Conservation (phyloP, 495 filamentous ascomycete genomes). For the Penicillium taxi region DNA sequence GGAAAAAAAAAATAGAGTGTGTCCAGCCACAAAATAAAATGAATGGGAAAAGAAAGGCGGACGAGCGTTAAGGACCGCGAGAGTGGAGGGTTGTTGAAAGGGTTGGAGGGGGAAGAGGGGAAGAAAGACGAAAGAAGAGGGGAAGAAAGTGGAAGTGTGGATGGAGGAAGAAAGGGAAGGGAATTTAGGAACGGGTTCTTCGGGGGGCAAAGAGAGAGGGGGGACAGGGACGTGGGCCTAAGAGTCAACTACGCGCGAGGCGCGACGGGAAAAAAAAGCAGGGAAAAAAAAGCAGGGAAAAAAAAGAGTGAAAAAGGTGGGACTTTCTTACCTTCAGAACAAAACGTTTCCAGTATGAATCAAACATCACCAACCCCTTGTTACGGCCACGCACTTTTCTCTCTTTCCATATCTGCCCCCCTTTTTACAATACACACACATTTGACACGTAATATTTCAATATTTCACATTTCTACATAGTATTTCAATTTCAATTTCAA, state of each 20-base stretch:
- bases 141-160: conserved; percentile 32
- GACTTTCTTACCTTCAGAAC: too few species aligned
- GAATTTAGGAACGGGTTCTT: conserved; percentile 18
- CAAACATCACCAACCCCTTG: conserved; percentile 7
- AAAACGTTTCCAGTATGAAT: too few species aligned
- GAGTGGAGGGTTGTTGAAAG: conserved; percentile 9
- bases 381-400: conserved; percentile 22
- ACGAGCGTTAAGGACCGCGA: conserved; percentile 23
- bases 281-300: too few species aligned
- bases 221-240: conserved; percentile 22
- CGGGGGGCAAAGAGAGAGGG: conserved; percentile 17
- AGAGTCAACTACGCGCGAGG: conserved; percentile 20
- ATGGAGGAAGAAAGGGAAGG: conserved; percentile 31
- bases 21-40: conserved; percentile 45
- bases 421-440: conserved; percentile 16
- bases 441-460: conserved; percentile 20
- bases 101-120: conserved; percentile 9
- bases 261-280: conserved; percentile 16
- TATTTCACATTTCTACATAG: conserved; percentile 8
- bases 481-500: too few species aligned
- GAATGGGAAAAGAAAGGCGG: conserved; percentile 31
- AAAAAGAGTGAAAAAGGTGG: not conserved
- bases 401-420: conserved; percentile 17
- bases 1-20: conserved; percentile 33
- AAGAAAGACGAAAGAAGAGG: too few species aligned